Evolutionary conservation across 2,329 filamentous ascomycete genomes (phyloP).

Genomic region (Alternaria viburni): DNA sequence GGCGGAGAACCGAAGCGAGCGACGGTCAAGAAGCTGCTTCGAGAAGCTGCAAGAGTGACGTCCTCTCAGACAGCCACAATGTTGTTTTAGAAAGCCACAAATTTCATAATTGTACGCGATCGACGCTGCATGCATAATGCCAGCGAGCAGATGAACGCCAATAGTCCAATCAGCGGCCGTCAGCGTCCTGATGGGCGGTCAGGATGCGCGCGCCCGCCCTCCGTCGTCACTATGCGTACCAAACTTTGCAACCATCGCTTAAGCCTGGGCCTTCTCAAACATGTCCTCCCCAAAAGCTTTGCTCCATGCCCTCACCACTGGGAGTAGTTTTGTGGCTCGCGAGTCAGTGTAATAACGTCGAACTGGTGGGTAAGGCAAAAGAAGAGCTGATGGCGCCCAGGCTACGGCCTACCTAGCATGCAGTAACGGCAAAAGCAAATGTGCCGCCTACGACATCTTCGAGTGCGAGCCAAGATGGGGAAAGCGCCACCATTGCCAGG

Average conservation of each 20-base stretch:
- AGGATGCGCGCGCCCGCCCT: background rate
- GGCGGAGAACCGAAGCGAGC: slow-evolving; percentile 1
- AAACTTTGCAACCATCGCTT: background rate
- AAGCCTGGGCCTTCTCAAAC: background rate
- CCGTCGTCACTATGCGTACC: slow-evolving; percentile 4
- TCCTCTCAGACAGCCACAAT: slow-evolving; percentile 36
- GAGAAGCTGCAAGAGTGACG: slow-evolving; percentile 23
- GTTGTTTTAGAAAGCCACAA: background rate
- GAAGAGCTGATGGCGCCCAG: background rate
- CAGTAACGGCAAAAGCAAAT: slow-evolving; percentile 1
- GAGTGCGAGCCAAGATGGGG: background rate
- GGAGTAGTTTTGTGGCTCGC: background rate
- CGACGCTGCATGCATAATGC: slow-evolving; percentile 9
- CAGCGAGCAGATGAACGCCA: background rate
- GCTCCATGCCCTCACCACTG: background rate
- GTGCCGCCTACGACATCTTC: slow-evolving; percentile 3
- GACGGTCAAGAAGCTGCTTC: background rate
- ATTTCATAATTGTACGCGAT: background rate
- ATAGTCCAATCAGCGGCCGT: slow-evolving; percentile 7
- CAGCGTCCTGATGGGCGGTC: slow-evolving; percentile 1
- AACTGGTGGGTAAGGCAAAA: background rate
- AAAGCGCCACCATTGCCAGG: background rate
- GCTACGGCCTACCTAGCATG: background rate
- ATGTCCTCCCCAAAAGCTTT: background rate
- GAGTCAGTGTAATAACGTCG: slow-evolving; percentile 1